Base-by-base conservation (phyloP, 495 filamentous ascomycete genomes). In the Penicillium lagena region DNA sequence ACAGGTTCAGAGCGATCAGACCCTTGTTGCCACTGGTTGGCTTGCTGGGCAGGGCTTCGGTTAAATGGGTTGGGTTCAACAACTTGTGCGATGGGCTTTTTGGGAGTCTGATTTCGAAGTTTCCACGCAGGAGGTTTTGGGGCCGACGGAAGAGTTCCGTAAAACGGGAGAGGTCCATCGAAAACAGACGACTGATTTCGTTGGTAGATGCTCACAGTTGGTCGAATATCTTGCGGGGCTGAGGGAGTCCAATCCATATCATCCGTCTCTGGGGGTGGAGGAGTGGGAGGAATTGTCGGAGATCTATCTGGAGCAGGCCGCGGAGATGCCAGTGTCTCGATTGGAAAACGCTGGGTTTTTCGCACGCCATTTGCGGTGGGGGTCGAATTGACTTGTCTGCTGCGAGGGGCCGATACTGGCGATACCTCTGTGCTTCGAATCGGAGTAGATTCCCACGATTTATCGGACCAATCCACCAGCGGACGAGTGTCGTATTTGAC, bases 231-330 rank as follows among this genome's bases (percentile, higher is more conserved):
- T 41, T 71, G 69, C 13, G 78, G 73, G 15, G 64, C 58, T 9
- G 82, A 81, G 2, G 89, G 88, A 14, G 82, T 79, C 89, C 89
- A 95, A 47, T 95, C 89, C 89, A 95, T 95, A 50, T 78, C 73
- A 42, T 76, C 68, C 7, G 46, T 51, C 47, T 69, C 66, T 32
- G 60, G 56, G 37, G 55, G 30, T 34, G 32, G 65, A 36, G 66
- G 67, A 7, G 63, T 67, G 35, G 64, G 64, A 35, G 55, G 62
- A 46, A 68, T 55, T 38, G 54, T 52, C 15, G 56, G 44, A 31
- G 66, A 42, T 42, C 51, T 43, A 41, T 59, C 46, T n/a, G 42
- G 50, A 30, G 48, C 42, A 45, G 60, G 37, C 17, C 42, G 54
- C 31, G 55, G 54, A 43, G 60, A 51, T 29, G 59, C 67, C 22